Base-by-base conservation (phyloP, 306 rosid genomes). In the Sindora glabra region DNA sequence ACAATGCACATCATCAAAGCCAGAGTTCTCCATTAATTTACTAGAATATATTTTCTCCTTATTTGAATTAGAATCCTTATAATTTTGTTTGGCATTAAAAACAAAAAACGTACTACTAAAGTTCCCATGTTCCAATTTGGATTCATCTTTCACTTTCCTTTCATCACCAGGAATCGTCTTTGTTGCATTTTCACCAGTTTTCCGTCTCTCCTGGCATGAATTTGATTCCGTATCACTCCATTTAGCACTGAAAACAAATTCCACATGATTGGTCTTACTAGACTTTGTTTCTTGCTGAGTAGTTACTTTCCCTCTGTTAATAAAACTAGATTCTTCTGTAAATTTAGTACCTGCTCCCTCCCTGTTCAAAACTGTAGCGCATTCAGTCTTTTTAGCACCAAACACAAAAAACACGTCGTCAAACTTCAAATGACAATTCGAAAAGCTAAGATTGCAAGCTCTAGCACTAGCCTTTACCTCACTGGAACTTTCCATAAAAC, bases 211-310 rank as follows among this genome's bases (percentile, higher is more conserved):
- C 10, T 30, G 58, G 6, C 14, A 5, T 2, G 57, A 55, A 39
- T 64, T 40, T 27, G 67, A 61, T 48, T 59, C 65, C 47, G 2
- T 17, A 49, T 53, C 67, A 49, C 64, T 46, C 47, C 53, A 40
- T 58, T 59, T 50, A 32, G 78, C 74, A 55, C 65, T 48, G 72
- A 77, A 76, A 61, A 74, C 78, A 68, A 78, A 78, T 56, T 74
- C 78, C 45, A 53, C 50, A 41, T 58, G 29, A 46, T 47, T 77
- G 41, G 56, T 42, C 27, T 72, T 54, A 58, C 63, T 8, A 38
- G 48, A 7, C 45, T 36, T 78, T 14, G 41, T 62, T 61, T 45
- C 78, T 18, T 57, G 49, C 21, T 38, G 72, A 32, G 13, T 11
- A 17, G 51, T 22, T 7, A 55, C 69, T 40, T 50, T 27, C 49